Base-by-base conservation (phyloP, 1,284 basidiomycete species). In the Cryptococcus sp. region DNA sequence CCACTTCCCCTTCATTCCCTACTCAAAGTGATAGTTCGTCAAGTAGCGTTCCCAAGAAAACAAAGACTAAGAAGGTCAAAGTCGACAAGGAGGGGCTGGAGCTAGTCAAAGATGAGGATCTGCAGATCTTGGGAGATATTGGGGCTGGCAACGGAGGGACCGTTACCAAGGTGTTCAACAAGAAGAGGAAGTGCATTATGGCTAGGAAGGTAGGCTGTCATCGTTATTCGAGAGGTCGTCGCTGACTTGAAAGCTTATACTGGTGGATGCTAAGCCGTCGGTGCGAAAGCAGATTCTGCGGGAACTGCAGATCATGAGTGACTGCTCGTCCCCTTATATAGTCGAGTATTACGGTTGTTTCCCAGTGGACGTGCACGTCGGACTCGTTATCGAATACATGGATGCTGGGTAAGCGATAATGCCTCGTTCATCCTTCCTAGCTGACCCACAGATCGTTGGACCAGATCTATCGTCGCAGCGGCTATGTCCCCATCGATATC, bases 381-480 rank as follows among this genome's bases (percentile, higher is more conserved):
- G 92, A 75, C 93, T 98, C 60, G 98, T 93, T 75, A 98, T 98
- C 87, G 94, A 99, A 70, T 90, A 80, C 73, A 93, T 93, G 92
- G 91, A 98, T 59, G 76, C 78, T 50, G 77, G 78, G 76, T 79
- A 52, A 56, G 77, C 59, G 21, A 19, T 41, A 41, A 41, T 41
- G 14, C 10, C 39, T 19, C 39, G 10, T 10, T 21, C 39, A 14
- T 41, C 9, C 9, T n/a, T 19, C 19, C 39, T 14, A 9, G 41
- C 41, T 43, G 21, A 21, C 23, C 21, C 7, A 14, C 55, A 80
- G 79, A n/a, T 82, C 80, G 2, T 73, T 83, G 28, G 96, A 99
- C 70, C 84, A 85, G 32, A 94, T 98, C 60, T 98, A 96, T 79
- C 92, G 91, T 76, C 85, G 85, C 67, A 87, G 88, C 59, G 96